A percentile compares a stretch with the other conserved stretches of the same genome.
phyloP scores from a whole-genome alignment of 345 rosid species.

The Rhizophora apiculata region DNA sequence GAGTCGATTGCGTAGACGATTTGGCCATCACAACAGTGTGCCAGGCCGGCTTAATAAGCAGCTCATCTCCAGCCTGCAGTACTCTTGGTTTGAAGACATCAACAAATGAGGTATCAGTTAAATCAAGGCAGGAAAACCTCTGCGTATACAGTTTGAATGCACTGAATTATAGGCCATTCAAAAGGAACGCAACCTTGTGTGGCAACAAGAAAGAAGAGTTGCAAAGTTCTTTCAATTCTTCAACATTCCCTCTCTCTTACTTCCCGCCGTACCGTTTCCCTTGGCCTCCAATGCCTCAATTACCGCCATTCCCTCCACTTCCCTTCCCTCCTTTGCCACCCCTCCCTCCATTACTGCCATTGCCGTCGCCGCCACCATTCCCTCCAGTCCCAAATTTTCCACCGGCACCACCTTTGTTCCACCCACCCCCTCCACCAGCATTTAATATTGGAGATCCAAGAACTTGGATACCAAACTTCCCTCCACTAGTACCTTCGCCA shows the following conservation, averaged over 20 bases:
- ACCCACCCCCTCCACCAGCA: conserved; percentile 50
- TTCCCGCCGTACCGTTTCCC: conserved; percentile 52
- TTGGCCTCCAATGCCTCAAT: conserved; percentile 42
- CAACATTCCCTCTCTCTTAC: conserved; percentile 58
- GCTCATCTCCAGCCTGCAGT: conserved; percentile 44
- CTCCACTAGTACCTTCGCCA: conserved; percentile 31
- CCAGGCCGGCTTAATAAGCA: conserved; percentile 45
- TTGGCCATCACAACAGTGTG: conserved; percentile 53
- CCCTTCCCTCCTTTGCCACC: conserved; percentile 28
- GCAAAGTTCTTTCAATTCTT: conserved; percentile 34
- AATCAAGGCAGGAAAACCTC: conserved; percentile 68
- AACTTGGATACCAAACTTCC: conserved; percentile 63
- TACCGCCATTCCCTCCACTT: conserved; percentile 23
- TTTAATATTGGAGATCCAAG: conserved; percentile 52
- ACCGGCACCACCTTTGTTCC: conserved; percentile 27
- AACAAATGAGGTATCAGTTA: conserved; percentile 60
- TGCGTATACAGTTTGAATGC: conserved; percentile 83
- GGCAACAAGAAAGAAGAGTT: conserved; percentile 29
- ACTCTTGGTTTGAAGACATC: conserved; percentile 52
- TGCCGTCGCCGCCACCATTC: neutral
- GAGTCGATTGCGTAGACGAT: conserved; percentile 74
- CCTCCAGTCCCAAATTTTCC: conserved; percentile 40
- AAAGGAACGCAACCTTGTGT: conserved; percentile 54
- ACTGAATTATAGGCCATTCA: conserved; percentile 58
- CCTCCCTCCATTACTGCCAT: neutral